phyloP scores from a whole-genome alignment of 2,329 filamentous ascomycete species.

The Bipolaris oryzae region DNA sequence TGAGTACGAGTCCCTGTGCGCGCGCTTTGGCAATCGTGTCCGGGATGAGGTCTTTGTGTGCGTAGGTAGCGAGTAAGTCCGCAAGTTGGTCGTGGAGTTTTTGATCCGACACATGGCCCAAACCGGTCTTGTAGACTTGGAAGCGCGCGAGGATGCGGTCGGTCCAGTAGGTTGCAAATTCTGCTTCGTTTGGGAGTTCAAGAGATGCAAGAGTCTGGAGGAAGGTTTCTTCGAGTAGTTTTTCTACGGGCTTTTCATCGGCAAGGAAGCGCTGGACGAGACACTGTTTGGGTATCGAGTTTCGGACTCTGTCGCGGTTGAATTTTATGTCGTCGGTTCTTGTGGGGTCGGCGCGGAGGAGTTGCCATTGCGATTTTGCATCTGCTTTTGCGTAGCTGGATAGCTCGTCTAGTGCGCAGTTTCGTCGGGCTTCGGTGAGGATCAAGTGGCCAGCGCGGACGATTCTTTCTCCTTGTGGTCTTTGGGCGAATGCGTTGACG shows the following conservation, averaged over 20 bases:
- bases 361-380: conserved; percentile 34
- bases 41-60: conserved; percentile 43
- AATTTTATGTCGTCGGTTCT: conserved; percentile 31
- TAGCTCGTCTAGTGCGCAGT: conserved; percentile 20
- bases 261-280: conserved; percentile 22
- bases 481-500: conserved; percentile 7
- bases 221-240: conserved; percentile 32
- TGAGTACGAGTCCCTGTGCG: conserved; percentile 37
- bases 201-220: conserved; percentile 30
- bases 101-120: conserved; percentile 31
- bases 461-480: conserved; percentile 2
- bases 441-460: conserved; percentile 25
- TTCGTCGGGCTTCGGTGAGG: conserved; percentile 20
- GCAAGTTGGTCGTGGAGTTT: conserved; percentile 45
- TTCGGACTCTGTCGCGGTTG: conserved; percentile 24
- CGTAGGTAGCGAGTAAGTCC: conserved; percentile 39
- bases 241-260: conserved; percentile 28
- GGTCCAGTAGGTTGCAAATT: conserved; percentile 42
- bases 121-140: conserved; percentile 34
- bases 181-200: conserved; percentile 37
- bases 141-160: conserved; percentile 37
- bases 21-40: conserved; percentile 41
- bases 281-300: conserved; percentile 9
- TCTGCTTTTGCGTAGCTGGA: conserved; percentile 23
- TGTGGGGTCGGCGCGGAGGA: conserved; percentile 19